Percentiles rank a stretch among this genome's conserved stretches.
phyloP scores from a whole-genome alignment of 306 rosid genomes.

The Carpinus fangiana region DNA sequence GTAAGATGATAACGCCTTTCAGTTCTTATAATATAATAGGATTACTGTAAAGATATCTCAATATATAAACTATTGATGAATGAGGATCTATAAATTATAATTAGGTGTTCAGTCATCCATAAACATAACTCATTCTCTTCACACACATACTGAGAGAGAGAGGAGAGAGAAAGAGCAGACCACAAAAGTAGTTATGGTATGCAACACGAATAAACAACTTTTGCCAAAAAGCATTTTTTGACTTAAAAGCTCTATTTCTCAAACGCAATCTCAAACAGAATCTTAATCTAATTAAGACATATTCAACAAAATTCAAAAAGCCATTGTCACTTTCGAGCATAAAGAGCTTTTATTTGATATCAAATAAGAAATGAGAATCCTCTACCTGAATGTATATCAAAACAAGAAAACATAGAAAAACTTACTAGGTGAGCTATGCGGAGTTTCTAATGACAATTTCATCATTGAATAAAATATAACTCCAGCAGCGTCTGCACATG shows the following conservation, averaged over 20 bases:
- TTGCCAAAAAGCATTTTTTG: too few relatives aligned
- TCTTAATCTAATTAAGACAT: not conserved
- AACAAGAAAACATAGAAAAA: conserved; percentile 19
- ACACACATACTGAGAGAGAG: not conserved
- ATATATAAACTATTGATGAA: not conserved
- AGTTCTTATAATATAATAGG: too few relatives aligned
- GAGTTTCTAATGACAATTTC: conserved; percentile 62
- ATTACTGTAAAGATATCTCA: not conserved
- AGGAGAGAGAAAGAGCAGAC: not conserved
- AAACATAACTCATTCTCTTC: not conserved
- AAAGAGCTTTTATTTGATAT: conserved; percentile 2
- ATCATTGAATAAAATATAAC: conserved; percentile 85
- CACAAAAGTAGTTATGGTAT: not conserved
- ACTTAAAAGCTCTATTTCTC: too few relatives aligned
- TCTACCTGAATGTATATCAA: not conserved
- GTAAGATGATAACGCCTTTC: too few relatives aligned
- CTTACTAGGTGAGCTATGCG: conserved; percentile 69
- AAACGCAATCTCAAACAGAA: not conserved
- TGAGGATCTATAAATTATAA: not conserved
- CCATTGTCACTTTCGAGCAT: not conserved
- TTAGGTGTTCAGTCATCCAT: not conserved
- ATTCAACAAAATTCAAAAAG: not conserved
- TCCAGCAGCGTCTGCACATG: conserved; percentile 87
- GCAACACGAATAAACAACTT: not conserved
- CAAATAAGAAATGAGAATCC: conserved; percentile 1